Evolutionary conservation across 305 asterid species (phyloP).

Genomic region (Fraxinus ornus): DNA sequence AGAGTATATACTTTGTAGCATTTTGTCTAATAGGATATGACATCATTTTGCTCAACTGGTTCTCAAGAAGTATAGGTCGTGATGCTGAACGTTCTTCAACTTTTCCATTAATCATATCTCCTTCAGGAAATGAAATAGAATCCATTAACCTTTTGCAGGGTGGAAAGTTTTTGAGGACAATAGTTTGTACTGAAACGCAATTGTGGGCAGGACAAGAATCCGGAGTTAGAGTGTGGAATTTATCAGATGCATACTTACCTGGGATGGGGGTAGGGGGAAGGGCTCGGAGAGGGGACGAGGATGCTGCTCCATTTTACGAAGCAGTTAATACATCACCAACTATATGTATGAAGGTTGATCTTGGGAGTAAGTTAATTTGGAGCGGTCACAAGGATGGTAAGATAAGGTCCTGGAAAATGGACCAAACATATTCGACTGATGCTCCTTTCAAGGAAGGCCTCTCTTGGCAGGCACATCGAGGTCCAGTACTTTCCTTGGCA

Average conservation of each 20-base stretch:
- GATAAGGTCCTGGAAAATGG: constrained; percentile 94
- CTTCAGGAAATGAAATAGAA: neutral
- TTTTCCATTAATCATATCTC: neutral
- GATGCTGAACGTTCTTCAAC: neutral
- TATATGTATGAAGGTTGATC: constrained; percentile 68
- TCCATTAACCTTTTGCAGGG: constrained; percentile 47
- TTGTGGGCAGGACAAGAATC: constrained; percentile 95
- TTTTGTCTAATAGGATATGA: neutral
- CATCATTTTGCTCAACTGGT: too few species aligned
- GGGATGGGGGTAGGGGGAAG: constrained; percentile 67
- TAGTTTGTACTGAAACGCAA: constrained; percentile 72
- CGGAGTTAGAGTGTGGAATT: constrained; percentile 87
- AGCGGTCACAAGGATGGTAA: constrained; percentile 96
- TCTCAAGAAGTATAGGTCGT: too few species aligned
- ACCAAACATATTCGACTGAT: constrained; percentile 57
- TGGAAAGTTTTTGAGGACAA: constrained; percentile 75
- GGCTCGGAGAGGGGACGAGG: constrained; percentile 85
- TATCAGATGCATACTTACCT: constrained; percentile 65
- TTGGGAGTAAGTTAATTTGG: constrained; percentile 75
- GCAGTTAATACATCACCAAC: constrained; percentile 69
- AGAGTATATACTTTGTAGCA: too few species aligned
- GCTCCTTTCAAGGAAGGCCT: constrained; percentile 74
- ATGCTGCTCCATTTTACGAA: constrained; percentile 85
- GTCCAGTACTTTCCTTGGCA: constrained; percentile 68
- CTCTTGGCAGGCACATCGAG: constrained; percentile 92